A percentile compares a stretch with the other conserved stretches of the same genome.
These are phyloP conservation scores for Sarcomyxa edulis DNA, from an alignment of 768 basidiomycete species.

Conservation along the genomic window DNA sequence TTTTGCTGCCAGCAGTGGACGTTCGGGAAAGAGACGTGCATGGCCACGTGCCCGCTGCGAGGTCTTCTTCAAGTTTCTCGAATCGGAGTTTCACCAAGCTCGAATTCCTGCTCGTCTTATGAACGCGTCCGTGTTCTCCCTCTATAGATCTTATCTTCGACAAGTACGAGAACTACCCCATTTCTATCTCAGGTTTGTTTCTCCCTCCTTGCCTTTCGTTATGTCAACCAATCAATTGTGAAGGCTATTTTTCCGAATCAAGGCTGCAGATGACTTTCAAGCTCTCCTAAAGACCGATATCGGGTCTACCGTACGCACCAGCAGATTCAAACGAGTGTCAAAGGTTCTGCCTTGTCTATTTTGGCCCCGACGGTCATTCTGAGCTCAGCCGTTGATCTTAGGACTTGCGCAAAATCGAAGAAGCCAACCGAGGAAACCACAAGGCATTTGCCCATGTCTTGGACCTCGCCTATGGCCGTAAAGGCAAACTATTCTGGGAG, in stretches of 20 bases:
- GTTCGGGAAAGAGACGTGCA: too few species aligned
- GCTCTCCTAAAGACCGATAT: constrained; percentile 31
- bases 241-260: constrained; percentile 66
- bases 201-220: background rate
- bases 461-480: constrained; percentile 70
- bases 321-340: constrained; percentile 42
- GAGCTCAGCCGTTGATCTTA: constrained; percentile 18
- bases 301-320: constrained; percentile 21
- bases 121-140: constrained; percentile 16
- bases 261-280: constrained; percentile 53
- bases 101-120: too few species aligned
- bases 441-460: constrained; percentile 54
- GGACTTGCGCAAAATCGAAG: constrained; percentile 48
- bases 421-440: constrained; percentile 45
- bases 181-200: constrained; percentile 35
- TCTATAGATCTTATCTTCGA: constrained; percentile 39
- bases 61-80: too few species aligned
- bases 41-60: too few species aligned
- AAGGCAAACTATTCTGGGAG: constrained; percentile 66
- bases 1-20: too few species aligned
- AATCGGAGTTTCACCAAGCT: too few species aligned
- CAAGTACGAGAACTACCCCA: constrained; percentile 36
- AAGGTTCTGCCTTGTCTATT: constrained; percentile 32
- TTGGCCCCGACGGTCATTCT: constrained; percentile 1
- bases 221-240: constrained; percentile 6